Base-by-base conservation (phyloP, 2,329 filamentous ascomycete species). In the Colletotrichum neosansevieriae region DNA sequence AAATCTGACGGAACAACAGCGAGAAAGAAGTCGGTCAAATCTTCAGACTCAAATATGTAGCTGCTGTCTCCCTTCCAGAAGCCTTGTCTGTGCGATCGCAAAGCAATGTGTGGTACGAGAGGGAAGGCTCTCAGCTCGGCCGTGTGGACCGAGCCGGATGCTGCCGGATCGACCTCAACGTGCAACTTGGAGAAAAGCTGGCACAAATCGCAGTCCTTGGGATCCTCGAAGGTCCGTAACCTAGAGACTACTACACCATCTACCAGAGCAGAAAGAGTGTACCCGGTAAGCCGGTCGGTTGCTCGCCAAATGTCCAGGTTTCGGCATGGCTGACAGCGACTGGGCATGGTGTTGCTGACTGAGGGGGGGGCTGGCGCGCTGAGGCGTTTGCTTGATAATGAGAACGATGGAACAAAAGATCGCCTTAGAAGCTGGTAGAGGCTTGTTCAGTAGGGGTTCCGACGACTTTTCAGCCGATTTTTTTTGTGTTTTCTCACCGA, bases 21-120 rank as follows among this genome's bases (percentile, higher is more conserved):
- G n/a, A 61, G 58, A 45, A 61, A 61, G 58, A 53, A 61, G 58
- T 61, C 58, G 21, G 38, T 53, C 21, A 61, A 29, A 36, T 61
- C 58, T 9, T 61, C 58, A 6, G 58, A 19, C 17, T 61, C 47
- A 21, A 61, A 61, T 15, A 53, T 21, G 36, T 53, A 53, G 36
- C 47, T 19, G 12, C 32, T 53, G 24, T 61, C 58, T 17, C 58
- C 47, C 42, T 61, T 61, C 58, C 58, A 61, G n/a, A 53, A 44
- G n/a, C 49, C 49, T 38, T 44, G 47, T 21, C 58, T 42, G 24
- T 53, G 58, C 19, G 58, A 51, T 19, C 38, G 49, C 24, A 51
- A 34, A 44, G 58, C 58, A 11, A 61, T 45, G 36, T 61, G 45
- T 15, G 58, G 58, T 4, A 61, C 49, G 2, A 61, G 47, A 19